phyloP scores from a whole-genome alignment of 2,329 filamentous ascomycete species.

The Aspergillus costaricaensis region DNA sequence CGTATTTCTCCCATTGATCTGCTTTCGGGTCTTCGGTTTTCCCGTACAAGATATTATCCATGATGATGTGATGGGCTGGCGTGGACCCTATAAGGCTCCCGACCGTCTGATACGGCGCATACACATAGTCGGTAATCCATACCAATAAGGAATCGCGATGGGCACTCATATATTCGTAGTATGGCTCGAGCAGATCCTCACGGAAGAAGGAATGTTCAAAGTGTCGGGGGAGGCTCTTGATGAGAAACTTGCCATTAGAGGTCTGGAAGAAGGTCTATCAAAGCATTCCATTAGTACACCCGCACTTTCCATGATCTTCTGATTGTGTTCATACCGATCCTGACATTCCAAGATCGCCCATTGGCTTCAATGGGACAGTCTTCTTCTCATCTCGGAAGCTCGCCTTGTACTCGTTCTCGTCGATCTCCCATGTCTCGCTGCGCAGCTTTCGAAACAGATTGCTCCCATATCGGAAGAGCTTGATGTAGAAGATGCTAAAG shows the following conservation, averaged over 20 bases:
- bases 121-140: constrained; percentile 70
- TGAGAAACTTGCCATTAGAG: constrained; percentile 64
- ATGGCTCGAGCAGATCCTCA: constrained; percentile 65
- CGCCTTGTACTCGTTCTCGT: constrained; percentile 56
- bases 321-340: constrained; percentile 56
- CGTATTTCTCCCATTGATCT: constrained; percentile 68
- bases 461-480: constrained; percentile 50
- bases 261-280: constrained; percentile 69
- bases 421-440: constrained; percentile 54
- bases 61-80: constrained; percentile 72
- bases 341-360: constrained; percentile 72
- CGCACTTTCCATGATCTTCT: background rate
- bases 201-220: constrained; percentile 73
- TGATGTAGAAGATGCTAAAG: constrained; percentile 56
- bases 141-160: constrained; percentile 65
- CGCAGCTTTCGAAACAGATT: constrained; percentile 56
- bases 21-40: constrained; percentile 49
- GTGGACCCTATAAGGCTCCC: constrained; percentile 62
- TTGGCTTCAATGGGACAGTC: constrained; percentile 52
- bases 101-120: constrained; percentile 57
- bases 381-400: constrained; percentile 53
- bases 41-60: constrained; percentile 73
- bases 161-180: constrained; percentile 63
- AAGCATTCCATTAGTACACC: background rate
- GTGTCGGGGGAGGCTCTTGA: constrained; percentile 69